Base-by-base conservation (phyloP, 768 basidiomycete genomes). In the Austroboletus eburneus region DNA sequence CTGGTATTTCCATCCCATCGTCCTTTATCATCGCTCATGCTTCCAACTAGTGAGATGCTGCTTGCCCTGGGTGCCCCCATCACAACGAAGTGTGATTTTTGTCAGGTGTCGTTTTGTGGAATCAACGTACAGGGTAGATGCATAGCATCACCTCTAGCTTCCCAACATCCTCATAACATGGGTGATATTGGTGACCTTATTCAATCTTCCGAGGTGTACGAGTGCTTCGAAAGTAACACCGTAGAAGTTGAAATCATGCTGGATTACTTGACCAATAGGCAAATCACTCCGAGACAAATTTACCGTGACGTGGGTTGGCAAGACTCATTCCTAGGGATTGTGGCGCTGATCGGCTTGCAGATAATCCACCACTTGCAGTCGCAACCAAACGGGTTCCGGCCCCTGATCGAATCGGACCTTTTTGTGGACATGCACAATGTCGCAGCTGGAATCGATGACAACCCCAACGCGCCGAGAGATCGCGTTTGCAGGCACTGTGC, bases 221-320 rank as follows among this genome's bases (percentile, higher is more conserved):
- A 90, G 24, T 84, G 79, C 55, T 92, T 92, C 61, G 77, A 83
- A 52, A 75, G 75, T 51, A 91, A 92, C 58, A 77, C 74, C 0
- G 76, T 87, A 20, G 90, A 92, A 63, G 87, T 88, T 23, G 90
- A 91, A 27, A 79, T 87, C 48, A 79, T 92, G 78, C 68, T 92
- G 35, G 90, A 92, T 61, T 90, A 91, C 64, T 65, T 91, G 36
- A 76, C 78, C 13, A 72, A 72, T 14, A 77, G 83, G 49, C 64
- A 75, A 46, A 64, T 88, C 27, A 78, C 76, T 9, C 86, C 89
- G 10, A 74, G 75, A 42, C 77, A 83, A 56, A 85, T 91, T 34
- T 91, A 91, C 63, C 79, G 80, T 46, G 85, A 90, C 62, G 89
- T 85, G 48, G 45, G 74, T 42, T n/a, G 16, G 10, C 7, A 30